Conservation (phyloP, 192 early-diverging fungal genomes). For the Backusella morwellensis region DNA sequence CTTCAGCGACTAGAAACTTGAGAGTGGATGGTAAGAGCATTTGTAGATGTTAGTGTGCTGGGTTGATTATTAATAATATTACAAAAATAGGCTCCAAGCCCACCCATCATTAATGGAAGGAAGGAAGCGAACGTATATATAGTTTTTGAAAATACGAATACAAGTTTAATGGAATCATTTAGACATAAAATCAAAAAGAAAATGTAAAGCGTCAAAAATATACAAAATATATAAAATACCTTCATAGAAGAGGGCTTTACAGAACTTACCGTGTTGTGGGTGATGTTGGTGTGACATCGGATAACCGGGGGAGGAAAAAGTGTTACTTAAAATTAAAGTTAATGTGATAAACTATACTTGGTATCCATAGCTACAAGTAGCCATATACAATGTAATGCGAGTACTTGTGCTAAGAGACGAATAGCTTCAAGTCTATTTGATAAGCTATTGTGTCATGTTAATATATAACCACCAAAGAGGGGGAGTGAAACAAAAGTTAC, state of each 20-base stretch:
- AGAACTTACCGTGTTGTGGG: neutral
- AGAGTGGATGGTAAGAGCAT: conserved; percentile 60
- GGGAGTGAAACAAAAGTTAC: too few relatives aligned
- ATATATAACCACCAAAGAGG: too few relatives aligned
- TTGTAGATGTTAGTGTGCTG: neutral
- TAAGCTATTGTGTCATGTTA: too few relatives aligned
- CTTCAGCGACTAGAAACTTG: conserved; percentile 91
- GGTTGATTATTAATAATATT: neutral
- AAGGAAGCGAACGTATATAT: neutral
- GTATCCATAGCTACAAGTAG: too few relatives aligned
- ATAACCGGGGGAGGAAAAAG: neutral
- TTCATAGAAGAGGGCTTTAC: neutral
- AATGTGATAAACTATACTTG: too few relatives aligned
- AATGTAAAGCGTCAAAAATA: neutral
- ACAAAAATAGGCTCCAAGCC: conserved; percentile 30
- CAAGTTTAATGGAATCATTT: neutral
- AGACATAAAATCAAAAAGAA: neutral
- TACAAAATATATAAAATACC: neutral
- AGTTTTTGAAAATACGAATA: neutral
- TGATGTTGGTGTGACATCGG: neutral
- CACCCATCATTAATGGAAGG: conserved; percentile 24
- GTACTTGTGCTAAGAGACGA: too few relatives aligned
- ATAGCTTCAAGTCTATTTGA: too few relatives aligned
- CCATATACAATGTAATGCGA: too few relatives aligned
- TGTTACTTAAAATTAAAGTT: neutral